Evolutionary conservation across 257 asterid species (phyloP).

Genomic region (Eustoma russellianum): DNA sequence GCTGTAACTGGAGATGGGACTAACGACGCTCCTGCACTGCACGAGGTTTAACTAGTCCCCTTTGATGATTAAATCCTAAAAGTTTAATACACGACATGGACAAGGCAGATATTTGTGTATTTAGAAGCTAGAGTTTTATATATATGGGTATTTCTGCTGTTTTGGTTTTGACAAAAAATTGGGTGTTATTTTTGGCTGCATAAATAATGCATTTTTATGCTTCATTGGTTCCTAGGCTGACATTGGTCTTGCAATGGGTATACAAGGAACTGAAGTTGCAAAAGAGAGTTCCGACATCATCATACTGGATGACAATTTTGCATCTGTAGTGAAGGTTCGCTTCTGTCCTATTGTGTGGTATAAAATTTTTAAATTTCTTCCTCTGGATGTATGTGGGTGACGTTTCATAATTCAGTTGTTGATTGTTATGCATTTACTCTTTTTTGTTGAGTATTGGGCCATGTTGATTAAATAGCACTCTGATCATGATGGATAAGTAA

Average conservation of each 20-base stretch:
- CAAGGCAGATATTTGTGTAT: neutral
- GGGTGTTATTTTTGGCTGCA: no score
- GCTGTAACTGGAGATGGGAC: constrained; percentile 99
- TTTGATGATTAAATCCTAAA: constrained; percentile 6
- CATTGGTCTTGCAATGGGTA: constrained; percentile 99
- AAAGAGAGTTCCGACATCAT: constrained; percentile 98
- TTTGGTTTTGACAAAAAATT: no score
- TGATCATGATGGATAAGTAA: neutral
- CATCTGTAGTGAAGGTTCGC: constrained; percentile 92
- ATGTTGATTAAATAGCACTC: no score
- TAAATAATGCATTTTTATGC: no score
- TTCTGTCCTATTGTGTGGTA: constrained; percentile 1
- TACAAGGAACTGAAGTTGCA: constrained; percentile 96
- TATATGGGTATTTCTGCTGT: neutral
- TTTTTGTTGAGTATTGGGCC: no score
- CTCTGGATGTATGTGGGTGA: neutral
- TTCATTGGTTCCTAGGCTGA: constrained; percentile 58
- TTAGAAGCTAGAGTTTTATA: neutral
- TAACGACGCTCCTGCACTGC: constrained; percentile 98
- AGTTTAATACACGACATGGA: neutral
- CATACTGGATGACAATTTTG: constrained; percentile 84
- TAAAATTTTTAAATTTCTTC: neutral
- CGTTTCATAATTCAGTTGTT: no score
- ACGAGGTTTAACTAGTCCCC: constrained; percentile 46
- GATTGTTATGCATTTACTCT: no score